Evolutionary conservation across 805 yeast species (phyloP), one percentile per base, ranked within the genome.

Genomic region (Kuraishia borneana): DNA sequence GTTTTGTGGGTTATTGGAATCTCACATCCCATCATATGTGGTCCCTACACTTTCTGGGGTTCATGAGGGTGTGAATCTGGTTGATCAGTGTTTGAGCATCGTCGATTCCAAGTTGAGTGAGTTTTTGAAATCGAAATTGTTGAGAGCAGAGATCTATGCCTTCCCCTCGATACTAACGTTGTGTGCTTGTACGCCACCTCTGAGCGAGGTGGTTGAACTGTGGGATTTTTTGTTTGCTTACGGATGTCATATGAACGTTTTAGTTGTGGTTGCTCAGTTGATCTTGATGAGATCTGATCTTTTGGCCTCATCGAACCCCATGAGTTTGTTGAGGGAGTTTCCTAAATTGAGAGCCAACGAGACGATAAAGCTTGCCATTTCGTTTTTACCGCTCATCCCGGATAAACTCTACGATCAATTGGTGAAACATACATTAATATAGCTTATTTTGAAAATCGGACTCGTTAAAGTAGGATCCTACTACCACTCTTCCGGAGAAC

Each of bases 161-260:
- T 76, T 87, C 42, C 83, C 87, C 3, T 76, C 88, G 1, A 82
- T 85, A 1, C 57, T 88, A 42, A 87, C 96, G 0, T 59, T 88
- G 31, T 76, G 88, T 36, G 89, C 95, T 2, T 83, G 95, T 46
- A 84, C 94, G 5, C 94, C 94, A 7, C 88, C 95, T 0, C 60
- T 88, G 30, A 58, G 62, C 21, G 84, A 87, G 41, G 82, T 83
- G 2, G 56, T 87, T 26, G 70, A 75, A 38, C 62, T 87, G 13
- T 87, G 96, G 96, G 96, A 87, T 52, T 82, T 87, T 43, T 57
- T 85, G 45, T 81, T 87, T 54, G 94, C 96, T 3, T 87, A 83
- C 47, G 96, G 96, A 0, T 73, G 82, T 14, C 95, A 88, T 48
- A 68, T 85, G 76, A 87, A 88, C 55, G 70, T 88, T 20, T 60